Conservation (phyloP, 2,329 filamentous ascomycete genomes). For the Proliferodiscus dingleyae region DNA sequence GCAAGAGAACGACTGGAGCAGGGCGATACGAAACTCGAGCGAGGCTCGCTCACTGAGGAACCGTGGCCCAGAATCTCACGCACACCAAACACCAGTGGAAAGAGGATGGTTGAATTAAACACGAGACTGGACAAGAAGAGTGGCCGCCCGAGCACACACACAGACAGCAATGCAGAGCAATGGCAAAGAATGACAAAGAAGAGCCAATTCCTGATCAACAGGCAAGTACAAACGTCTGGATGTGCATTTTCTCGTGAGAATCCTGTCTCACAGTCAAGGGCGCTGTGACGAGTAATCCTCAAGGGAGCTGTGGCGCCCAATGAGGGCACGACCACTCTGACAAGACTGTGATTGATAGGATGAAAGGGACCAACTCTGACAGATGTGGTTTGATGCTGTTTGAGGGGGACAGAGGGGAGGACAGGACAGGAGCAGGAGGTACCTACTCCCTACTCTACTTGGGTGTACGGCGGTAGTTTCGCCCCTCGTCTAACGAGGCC, state of each 20-base stretch:
- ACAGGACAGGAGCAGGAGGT: no score
- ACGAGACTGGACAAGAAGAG: constrained; percentile 12
- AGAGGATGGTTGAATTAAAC: constrained; percentile 4
- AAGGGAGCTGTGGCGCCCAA: neutral
- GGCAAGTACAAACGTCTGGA: neutral
- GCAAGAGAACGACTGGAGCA: constrained; percentile 23
- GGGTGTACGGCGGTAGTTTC: no score
- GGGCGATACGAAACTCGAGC: constrained; percentile 23
- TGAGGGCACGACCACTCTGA: neutral
- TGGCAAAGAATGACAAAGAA: constrained; percentile 1
- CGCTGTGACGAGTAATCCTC: neutral
- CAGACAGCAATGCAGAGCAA: neutral
- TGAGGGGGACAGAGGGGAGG: constrained; percentile 4
- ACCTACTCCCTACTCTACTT: no score
- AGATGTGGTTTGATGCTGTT: constrained; percentile 12
- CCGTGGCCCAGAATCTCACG: constrained; percentile 4
- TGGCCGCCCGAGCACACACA: constrained; percentile 6
- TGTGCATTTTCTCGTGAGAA: neutral
- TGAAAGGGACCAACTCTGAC: constrained; percentile 6
- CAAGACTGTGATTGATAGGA: neutral
- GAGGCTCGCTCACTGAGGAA: constrained; percentile 13
- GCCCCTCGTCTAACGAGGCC: neutral
- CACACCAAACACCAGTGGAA: constrained; percentile 10
- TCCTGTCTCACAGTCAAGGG: neutral
- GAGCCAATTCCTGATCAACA: constrained; percentile 3